phyloP scores from a whole-genome alignment of 2,329 filamentous ascomycete genomes.

The Clonostachys solani region DNA sequence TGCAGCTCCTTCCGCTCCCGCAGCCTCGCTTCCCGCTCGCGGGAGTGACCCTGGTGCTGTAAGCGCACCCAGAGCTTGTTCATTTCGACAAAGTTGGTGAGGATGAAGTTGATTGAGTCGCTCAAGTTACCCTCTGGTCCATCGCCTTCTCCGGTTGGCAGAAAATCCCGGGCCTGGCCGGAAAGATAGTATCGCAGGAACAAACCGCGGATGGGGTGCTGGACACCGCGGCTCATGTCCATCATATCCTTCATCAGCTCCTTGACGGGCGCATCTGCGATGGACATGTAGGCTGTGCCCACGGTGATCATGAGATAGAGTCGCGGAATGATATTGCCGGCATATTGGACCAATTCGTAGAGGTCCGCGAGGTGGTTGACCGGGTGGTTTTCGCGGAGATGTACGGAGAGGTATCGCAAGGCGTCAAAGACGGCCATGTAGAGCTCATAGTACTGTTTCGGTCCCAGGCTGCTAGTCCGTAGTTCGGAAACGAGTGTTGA shows the following conservation, averaged over 20 bases:
- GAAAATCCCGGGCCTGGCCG: conserved; percentile 85
- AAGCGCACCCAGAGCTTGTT: conserved; percentile 98
- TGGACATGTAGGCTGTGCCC: conserved; percentile 97
- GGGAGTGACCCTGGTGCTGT: conserved; percentile 95
- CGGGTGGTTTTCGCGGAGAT: conserved; percentile 94
- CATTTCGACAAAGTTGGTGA: conserved; percentile 99
- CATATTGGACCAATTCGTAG: conserved; percentile 97
- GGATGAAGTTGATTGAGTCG: conserved; percentile 95
- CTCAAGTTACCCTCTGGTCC: conserved; percentile 93
- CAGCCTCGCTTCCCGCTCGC: conserved; percentile 88
- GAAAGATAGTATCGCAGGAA: conserved; percentile 96
- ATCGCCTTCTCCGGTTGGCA: conserved; percentile 78
- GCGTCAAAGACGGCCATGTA: conserved; percentile 99
- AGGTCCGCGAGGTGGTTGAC: conserved; percentile 97
- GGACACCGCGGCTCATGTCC: conserved; percentile 98
- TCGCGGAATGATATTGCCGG: conserved; percentile 93
- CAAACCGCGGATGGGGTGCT: conserved; percentile 91
- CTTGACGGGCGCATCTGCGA: conserved; percentile 96
- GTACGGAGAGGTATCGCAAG: conserved; percentile 90
- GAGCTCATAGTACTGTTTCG: conserved; percentile 99
- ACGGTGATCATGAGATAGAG: conserved; percentile 99
- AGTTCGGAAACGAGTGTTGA: conserved; percentile 98
- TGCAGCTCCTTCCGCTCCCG: conserved; percentile 95
- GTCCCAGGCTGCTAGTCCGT: conserved; percentile 93
- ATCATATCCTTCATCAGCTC: conserved; percentile 99